Evolutionary conservation across 352 stramenopile species (phyloP), one percentile per base, ranked within the genome.

Genomic region (Phytophthora citricola): DNA sequence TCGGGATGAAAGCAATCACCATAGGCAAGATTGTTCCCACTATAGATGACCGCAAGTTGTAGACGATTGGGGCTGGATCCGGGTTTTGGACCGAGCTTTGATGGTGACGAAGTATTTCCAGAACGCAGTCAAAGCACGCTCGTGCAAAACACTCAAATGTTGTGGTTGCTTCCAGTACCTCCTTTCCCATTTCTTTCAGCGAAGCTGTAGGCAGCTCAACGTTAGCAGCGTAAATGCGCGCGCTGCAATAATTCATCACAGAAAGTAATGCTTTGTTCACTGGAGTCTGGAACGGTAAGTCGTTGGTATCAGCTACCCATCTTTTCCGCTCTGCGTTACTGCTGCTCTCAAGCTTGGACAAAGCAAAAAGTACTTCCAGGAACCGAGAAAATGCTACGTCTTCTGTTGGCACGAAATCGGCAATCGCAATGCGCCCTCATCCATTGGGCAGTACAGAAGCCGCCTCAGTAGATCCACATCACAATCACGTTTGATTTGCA

Each of bases 181-280:
- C 56, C 55, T 69, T 24, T 40, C 58, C 56, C 20, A 46, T 14
- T 17, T 65, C 52, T 34, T 59, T 66, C 7, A 72, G n/a, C 27
- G 69, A 43, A 20, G 52, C 49, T 31, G 68, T 69, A 11, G 71
- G 52, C 31, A 66, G 55, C 5, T 81, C 68, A 17, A 58, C 20
- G 31, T 41, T 75, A 14, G 49, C 32, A 57, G 60, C 73, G 55
- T 83, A 78, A 31, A 86, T 57, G 29, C 73, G 65, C 4, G 77
- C 61, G 47, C 71, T 75, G 40, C 65, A 83, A 63, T 81, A 79
- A 36, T 86, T 86, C 71, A 84, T 68, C 31, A 84, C 40, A 9
- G 55, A 78, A 39, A 84, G 78, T 8, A 86, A 39, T 15, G 73
- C 58, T 55, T 86, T 81, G 11, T 61, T 78, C 6, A 86, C 59